Conservation (phyloP, 208 protist genomes). For the Blastocrithidia nonstop region DNA sequence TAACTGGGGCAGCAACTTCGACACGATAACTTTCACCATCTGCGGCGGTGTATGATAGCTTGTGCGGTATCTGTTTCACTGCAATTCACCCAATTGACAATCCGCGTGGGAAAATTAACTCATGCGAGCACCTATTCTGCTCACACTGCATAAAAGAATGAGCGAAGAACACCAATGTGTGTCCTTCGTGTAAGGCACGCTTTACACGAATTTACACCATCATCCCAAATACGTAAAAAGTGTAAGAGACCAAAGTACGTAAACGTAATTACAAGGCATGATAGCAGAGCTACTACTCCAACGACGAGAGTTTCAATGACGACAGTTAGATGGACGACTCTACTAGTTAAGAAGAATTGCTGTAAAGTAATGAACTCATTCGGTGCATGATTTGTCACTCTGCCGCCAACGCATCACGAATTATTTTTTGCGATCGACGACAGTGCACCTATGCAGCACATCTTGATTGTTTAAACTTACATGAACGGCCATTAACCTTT, state of each 20-base stretch:
- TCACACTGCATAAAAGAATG: conserved; percentile 71
- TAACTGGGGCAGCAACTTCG: too few relatives aligned
- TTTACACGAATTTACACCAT: conserved; percentile 62
- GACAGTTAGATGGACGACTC: background rate
- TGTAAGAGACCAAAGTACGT: conserved; percentile 65
- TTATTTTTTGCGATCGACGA: conserved; percentile 76
- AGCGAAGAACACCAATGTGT: conserved; percentile 73
- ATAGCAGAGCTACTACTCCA: conserved; percentile 19
- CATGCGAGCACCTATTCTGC: conserved; percentile 76
- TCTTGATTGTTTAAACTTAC: conserved; percentile 47
- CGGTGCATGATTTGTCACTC: conserved; percentile 48
- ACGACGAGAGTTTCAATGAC: conserved; percentile 3
- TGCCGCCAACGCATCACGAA: conserved; percentile 34
- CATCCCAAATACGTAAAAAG: conserved; percentile 6
- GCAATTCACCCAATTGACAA: conserved; percentile 47
- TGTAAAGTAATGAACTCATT: too few relatives aligned
- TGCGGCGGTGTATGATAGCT: conserved; percentile 16
- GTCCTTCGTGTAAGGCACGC: conserved; percentile 65
- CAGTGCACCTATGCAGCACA: conserved; percentile 61
- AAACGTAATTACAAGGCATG: conserved; percentile 47
- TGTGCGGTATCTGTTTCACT: conserved; percentile 78
- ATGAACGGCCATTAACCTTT: conserved; percentile 50
- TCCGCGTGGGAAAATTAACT: conserved; percentile 66
- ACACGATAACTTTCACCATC: too few relatives aligned
- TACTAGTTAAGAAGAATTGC: background rate